A percentile compares a stretch with the other conserved stretches of the same genome.
Evolutionary conservation across 176 grass and related monocot species (phyloP).

Genomic region (Ensete glaucum): DNA sequence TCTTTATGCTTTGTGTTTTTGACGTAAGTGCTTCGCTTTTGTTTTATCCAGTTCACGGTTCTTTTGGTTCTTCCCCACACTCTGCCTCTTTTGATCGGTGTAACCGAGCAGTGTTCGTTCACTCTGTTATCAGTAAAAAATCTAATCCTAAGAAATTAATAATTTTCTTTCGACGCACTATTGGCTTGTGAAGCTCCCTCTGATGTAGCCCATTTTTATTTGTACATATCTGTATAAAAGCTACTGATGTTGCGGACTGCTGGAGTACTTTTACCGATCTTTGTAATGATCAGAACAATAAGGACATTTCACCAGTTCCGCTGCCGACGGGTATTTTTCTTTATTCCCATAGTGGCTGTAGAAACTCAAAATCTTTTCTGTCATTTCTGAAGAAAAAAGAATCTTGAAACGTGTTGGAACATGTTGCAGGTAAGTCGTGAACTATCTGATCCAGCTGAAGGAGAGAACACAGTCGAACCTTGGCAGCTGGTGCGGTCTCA

Average conservation of each 20-base stretch:
- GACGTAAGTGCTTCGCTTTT: neutral
- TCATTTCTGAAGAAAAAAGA: neutral
- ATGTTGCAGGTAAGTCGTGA: neutral
- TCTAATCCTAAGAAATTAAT: neutral
- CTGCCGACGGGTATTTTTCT: constrained; percentile 1
- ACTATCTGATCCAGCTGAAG: neutral
- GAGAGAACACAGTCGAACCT: neutral
- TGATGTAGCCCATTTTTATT: neutral
- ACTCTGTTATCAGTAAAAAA: constrained; percentile 60
- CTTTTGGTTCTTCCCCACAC: constrained; percentile 68
- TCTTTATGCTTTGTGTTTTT: constrained; percentile 9
- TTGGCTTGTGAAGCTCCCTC: neutral
- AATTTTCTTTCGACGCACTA: neutral
- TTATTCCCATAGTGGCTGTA: too few relatives aligned
- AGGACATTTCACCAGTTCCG: constrained; percentile 29
- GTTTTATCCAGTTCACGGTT: constrained; percentile 57
- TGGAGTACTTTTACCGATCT: constrained; percentile 41
- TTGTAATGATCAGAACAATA: constrained; percentile 35
- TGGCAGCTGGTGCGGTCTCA: neutral
- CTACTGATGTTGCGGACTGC: constrained; percentile 44
- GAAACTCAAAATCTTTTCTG: neutral
- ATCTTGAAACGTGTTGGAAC: neutral
- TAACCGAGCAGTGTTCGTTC: constrained; percentile 50
- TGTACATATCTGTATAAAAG: constrained; percentile 16
- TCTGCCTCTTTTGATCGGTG: constrained; percentile 63